Base-by-base conservation (phyloP, 1,284 basidiomycete species). In the Moniliella sp. region DNA sequence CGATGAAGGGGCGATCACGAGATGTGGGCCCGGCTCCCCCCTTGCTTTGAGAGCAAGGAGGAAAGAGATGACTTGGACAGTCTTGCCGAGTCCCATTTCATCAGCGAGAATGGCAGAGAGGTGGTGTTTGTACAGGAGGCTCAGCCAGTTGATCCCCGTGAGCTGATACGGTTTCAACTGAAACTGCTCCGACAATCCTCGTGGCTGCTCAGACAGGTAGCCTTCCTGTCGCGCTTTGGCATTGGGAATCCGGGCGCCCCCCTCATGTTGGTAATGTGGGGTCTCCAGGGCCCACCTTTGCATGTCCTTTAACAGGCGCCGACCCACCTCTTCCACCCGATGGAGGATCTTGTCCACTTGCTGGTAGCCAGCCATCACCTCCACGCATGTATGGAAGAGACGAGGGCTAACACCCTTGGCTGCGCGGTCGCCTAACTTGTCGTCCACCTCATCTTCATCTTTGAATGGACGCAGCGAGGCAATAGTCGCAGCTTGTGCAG, bases 61-160 rank as follows among this genome's bases (percentile, higher is more conserved):
- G 66, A 99, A 91, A 32, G 83, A 78, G 52, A 99, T 94, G 33
- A 99, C 88, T 64, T 99, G 88, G 15, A 84, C 78, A 1, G 88
- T 99, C 67, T 99, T 99, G 18, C 91, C 91, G 36, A 97, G 73
- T 50, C 84, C 53, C 29, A 19, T 34, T 81, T 82, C 47, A 17
- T 31, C 14, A 18, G 25, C 19, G 16, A 34, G 3, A 8, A 39
- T 36, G 33, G 5, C n/a, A n/a, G n/a, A n/a, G n/a, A n/a, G n/a
- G n/a, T 14, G 21, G 21, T 86, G 93, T 93, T 63, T 93, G 84
- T 84, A 86, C 28, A 97, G 66, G 16, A 97, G 64, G 58, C 82
- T 75, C 42, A 99, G 67, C 91, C 91, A 99, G 58, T 93, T 97
- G 39, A 97, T 71, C n/a, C 91, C 91, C 34, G 91, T 68, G 36